Percentiles rank a stretch among this genome's conserved stretches.
phyloP scores from a whole-genome alignment of 192 early-diverging fungal species.

The Podochytrium sp. region DNA sequence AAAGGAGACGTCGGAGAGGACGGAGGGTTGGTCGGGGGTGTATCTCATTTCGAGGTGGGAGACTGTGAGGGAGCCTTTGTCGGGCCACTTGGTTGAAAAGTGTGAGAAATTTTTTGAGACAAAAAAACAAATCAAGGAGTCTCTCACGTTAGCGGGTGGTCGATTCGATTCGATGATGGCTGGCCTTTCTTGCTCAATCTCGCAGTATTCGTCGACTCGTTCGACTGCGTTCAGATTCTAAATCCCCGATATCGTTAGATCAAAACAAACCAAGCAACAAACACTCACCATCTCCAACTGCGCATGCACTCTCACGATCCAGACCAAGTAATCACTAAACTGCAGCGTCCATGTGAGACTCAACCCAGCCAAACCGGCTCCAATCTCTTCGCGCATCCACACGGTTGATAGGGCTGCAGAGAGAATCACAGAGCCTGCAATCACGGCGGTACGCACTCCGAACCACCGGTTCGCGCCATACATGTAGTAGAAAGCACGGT shows the following conservation, averaged over 20 bases:
- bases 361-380: slow-evolving; percentile 86
- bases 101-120: background rate
- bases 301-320: slow-evolving; percentile 59
- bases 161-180: slow-evolving; percentile 58
- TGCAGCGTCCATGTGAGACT: slow-evolving; percentile 80
- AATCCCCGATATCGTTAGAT: background rate
- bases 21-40: slow-evolving; percentile 59
- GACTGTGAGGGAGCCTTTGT: slow-evolving; percentile 68
- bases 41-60: slow-evolving; percentile 74
- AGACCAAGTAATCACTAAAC: slow-evolving; percentile 78
- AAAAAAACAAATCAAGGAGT: background rate
- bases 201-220: slow-evolving; percentile 83
- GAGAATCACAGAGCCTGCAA: slow-evolving; percentile 73
- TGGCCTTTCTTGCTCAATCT: slow-evolving; percentile 80
- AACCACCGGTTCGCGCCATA: slow-evolving; percentile 78
- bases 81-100: slow-evolving; percentile 53
- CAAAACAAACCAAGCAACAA: background rate
- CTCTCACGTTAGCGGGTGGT: slow-evolving; percentile 29
- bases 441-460: slow-evolving; percentile 67
- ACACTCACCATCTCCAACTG: slow-evolving; percentile 47
- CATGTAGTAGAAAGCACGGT: slow-evolving; percentile 83
- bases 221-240: slow-evolving; percentile 62
- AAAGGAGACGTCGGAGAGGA: slow-evolving; percentile 77
- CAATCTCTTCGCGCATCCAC: slow-evolving; percentile 58
- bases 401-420: slow-evolving; percentile 32